phyloP scores from a whole-genome alignment of 495 filamentous ascomycete species.

The Penicillium lagena region DNA sequence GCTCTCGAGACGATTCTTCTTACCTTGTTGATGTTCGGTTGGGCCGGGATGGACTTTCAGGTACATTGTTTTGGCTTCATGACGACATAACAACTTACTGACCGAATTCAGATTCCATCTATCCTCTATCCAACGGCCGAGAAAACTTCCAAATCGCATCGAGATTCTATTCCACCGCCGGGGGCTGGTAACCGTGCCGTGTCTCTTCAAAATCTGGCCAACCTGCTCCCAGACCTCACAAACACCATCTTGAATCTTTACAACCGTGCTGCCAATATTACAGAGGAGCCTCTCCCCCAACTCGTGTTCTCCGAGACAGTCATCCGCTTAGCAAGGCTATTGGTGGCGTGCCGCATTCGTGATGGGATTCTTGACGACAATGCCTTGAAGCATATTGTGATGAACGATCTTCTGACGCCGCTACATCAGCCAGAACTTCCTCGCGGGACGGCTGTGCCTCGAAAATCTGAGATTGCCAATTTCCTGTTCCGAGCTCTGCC shows the following conservation, averaged over 20 bases:
- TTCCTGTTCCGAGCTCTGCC: constrained; percentile 71
- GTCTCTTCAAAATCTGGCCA: constrained; percentile 57
- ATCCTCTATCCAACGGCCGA: constrained; percentile 55
- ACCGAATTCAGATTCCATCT: constrained; percentile 47
- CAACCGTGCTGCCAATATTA: constrained; percentile 63
- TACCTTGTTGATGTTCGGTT: constrained; percentile 75
- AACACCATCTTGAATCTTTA: constrained; percentile 83
- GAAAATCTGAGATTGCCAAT: constrained; percentile 60
- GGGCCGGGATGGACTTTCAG: constrained; percentile 81
- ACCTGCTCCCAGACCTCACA: constrained; percentile 64
- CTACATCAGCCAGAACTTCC: constrained; percentile 35
- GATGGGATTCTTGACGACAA: constrained; percentile 62
- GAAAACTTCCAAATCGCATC: constrained; percentile 41
- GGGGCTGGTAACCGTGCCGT: constrained; percentile 42
- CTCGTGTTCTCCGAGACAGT: constrained; percentile 75
- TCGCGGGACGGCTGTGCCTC: constrained; percentile 31
- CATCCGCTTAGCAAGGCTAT: constrained; percentile 69
- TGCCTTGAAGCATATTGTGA: constrained; percentile 62
- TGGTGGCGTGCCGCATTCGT: constrained; percentile 62
- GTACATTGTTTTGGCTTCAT: constrained; percentile 33
- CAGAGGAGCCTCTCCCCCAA: constrained; percentile 74
- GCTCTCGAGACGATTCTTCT: constrained; percentile 81
- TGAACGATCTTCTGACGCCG: constrained; percentile 40
- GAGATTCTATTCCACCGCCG: constrained; percentile 37
- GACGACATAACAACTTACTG: not conserved